Evolutionary conservation across 352 stramenopile species (phyloP).

Genomic region (Globisporangium spiculum): DNA sequence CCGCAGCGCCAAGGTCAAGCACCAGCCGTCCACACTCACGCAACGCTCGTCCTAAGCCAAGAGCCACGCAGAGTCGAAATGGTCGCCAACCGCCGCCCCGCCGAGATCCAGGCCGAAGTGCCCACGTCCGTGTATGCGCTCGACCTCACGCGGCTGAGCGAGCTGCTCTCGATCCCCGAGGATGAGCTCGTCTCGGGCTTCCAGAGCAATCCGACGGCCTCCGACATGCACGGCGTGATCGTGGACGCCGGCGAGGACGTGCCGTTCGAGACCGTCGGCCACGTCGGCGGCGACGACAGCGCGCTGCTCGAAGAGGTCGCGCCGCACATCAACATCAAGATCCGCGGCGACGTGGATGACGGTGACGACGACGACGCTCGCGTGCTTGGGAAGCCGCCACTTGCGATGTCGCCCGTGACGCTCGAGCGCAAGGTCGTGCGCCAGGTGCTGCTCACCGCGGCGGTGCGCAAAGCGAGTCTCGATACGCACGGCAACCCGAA

Average conservation of each 20-base stretch:
- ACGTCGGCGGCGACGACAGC: conserved; percentile 6
- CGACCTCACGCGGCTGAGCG: conserved; percentile 47
- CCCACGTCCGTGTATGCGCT: conserved; percentile 56
- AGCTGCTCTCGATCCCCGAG: conserved; percentile 48
- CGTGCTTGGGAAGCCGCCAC: neutral
- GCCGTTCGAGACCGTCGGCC: conserved; percentile 66
- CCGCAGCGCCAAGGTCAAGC: neutral
- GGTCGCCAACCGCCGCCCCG: conserved; percentile 45
- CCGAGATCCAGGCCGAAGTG: conserved; percentile 56
- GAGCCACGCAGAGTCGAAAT: conserved; percentile 19
- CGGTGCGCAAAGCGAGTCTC: conserved; percentile 45
- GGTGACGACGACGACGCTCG: neutral
- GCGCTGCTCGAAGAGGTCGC: conserved; percentile 19
- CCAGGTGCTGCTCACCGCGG: conserved; percentile 69
- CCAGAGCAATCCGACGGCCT: conserved; percentile 47
- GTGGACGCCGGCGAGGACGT: conserved; percentile 74
- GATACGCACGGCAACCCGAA: conserved; percentile 62
- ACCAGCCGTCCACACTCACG: neutral
- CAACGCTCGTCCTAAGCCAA: neutral
- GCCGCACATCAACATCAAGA: conserved; percentile 10
- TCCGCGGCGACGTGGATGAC: neutral
- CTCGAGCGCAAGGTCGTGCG: conserved; percentile 23
- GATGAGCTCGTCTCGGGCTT: conserved; percentile 53
- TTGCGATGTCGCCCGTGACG: conserved; percentile 7
- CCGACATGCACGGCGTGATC: conserved; percentile 76